Base-by-base conservation (phyloP, 2,329 filamentous ascomycete genomes). In the Exophiala oligosperma region DNA sequence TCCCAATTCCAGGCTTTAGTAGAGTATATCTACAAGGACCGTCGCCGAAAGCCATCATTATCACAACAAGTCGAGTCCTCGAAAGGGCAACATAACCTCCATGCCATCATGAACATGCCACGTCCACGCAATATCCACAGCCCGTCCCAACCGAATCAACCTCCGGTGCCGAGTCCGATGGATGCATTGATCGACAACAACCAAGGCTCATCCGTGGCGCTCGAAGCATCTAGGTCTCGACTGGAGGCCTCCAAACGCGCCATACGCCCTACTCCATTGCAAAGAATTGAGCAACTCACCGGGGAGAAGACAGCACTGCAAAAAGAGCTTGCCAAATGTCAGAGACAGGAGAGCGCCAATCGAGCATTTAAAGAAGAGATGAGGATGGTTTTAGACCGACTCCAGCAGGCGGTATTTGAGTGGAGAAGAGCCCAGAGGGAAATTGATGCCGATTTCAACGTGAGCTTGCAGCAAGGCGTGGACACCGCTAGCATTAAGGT, bases 251-350 rank as follows among this genome's bases (percentile, higher is more conserved):
- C 48, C 28, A 51, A 51, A 37, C 48, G 28, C 48, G 48, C 48
- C 28, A 51, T n/a, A 51, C 48, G 24, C 37, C 48, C 48, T 51
- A 51, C 48, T 51, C 48, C 28, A 51, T 51, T 51, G 29, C 29
- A 51, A 29, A 51, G 48, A 51, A 51, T 51, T 32, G 28, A 51
- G 48, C 28, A 51, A 51, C 48, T 51, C 48, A 51, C 48, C 48
- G 48, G 48, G 48, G 48, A 51, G 48, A 51, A 51, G 48, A 51
- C 28, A 51, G 48, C 28, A 51, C 48, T 51, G 17, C 28, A 51
- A 51, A 51, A 51, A 51, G 48, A 51, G 48, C 48, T 51, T 26
- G 50, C 50, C n/a, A 53, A 53, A 53, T 53, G 32, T 53, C 38
- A 53, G 35, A 53, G 50, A 26, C 38, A 53, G 40, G 50, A 53